Evolutionary conservation across 345 rosid species (phyloP).

Genomic region (Dipteronia sinensis): DNA sequence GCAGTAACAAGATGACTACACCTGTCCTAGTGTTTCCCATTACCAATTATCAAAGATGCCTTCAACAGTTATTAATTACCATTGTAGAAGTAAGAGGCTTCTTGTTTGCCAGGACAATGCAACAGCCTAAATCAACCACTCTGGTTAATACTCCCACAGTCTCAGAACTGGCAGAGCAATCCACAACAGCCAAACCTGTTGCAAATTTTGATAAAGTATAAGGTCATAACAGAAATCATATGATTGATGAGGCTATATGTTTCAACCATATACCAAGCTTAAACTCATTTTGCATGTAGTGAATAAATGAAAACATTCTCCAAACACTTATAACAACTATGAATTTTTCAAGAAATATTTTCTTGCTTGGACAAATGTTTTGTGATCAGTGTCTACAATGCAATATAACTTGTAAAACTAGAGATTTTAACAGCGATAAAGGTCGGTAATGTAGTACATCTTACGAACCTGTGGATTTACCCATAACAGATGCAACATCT

Average conservation of each 20-base stretch:
- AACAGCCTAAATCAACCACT: slow-evolving; percentile 69
- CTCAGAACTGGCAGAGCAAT: slow-evolving; percentile 84
- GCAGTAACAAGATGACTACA: neutral
- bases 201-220: slow-evolving; percentile 18
- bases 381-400: too few species aligned
- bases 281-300: neutral
- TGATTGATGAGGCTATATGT: neutral
- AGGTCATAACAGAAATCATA: neutral
- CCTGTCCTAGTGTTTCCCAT: neutral
- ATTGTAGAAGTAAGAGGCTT: slow-evolving; percentile 83
- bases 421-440: neutral
- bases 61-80: slow-evolving; percentile 52
- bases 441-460: neutral
- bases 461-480: slow-evolving; percentile 71
- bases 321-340: neutral
- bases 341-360: neutral
- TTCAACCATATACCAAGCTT: neutral
- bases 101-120: slow-evolving; percentile 86
- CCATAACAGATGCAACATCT: slow-evolving; percentile 55
- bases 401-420: too few species aligned
- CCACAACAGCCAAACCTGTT: slow-evolving; percentile 76
- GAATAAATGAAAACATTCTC: slow-evolving; percentile 3
- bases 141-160: slow-evolving; percentile 52
- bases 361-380: neutral
- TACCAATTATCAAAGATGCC: neutral